phyloP scores from a whole-genome alignment of 441 rosid genomes.

The Pelargonium exstipulatum region DNA sequence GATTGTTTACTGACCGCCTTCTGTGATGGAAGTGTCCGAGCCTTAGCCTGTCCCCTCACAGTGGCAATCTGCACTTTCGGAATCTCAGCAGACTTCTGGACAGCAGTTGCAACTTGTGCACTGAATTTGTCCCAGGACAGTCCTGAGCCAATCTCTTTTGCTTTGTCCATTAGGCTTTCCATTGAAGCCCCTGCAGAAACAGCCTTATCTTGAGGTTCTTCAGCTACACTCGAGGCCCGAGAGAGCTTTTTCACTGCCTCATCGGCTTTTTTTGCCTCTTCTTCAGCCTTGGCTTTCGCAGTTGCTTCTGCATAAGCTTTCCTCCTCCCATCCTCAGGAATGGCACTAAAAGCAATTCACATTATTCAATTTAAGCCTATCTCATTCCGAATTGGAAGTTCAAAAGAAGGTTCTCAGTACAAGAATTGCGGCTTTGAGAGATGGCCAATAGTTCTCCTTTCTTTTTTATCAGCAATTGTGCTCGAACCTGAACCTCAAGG shows the following conservation, averaged over 20 bases:
- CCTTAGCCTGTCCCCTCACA: constrained; percentile 78
- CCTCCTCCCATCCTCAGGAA: constrained; percentile 87
- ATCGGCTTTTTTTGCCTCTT: constrained; percentile 50
- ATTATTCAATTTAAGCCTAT: no score
- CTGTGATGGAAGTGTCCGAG: constrained; percentile 50
- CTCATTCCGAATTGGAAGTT: no score
- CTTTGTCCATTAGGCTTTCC: constrained; percentile 49
- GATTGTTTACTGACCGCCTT: constrained; percentile 53
- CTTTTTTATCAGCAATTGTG: no score
- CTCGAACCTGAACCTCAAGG: no score
- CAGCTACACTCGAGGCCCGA: constrained; percentile 45
- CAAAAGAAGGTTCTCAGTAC: no score
- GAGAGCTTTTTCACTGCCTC: constrained; percentile 47
- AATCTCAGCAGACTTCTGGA: constrained; percentile 34
- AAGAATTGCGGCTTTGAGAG: no score
- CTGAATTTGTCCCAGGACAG: constrained; percentile 66
- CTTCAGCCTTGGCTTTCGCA: constrained; percentile 68
- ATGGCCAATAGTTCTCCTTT: no score
- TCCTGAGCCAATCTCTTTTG: constrained; percentile 59
- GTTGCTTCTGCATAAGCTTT: constrained; percentile 53
- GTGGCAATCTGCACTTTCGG: constrained; percentile 74
- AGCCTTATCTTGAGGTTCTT: constrained; percentile 57
- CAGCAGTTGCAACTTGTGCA: constrained; percentile 54
- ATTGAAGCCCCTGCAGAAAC: constrained; percentile 46
- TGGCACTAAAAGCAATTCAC: constrained; percentile 37